Evolutionary conservation across 176 grass and related monocot species (phyloP), one percentile per base, ranked within the genome.

Genomic region (Tillandsia fasciculata): DNA sequence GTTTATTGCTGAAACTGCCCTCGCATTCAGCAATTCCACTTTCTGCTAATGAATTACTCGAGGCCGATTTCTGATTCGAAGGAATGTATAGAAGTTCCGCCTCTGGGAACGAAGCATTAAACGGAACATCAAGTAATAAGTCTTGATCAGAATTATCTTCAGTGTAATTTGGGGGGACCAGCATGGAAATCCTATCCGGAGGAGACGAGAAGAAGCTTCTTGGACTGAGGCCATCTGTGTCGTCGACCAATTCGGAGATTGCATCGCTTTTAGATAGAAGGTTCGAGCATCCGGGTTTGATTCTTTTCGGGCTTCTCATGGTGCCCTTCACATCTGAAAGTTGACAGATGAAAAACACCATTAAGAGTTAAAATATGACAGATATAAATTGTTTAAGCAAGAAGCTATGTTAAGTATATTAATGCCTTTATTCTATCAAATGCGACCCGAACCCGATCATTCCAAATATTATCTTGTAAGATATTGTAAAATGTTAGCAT

Each of bases 71-170:
- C 67, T 80, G 50, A 51, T 86, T 84, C 63, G 63, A 86, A 78
- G 83, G 83, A 59, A 77, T 77, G 50, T 70, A 82, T 29, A 96
- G 83, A 77, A 96, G 84, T 20, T 91, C 88, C 51, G 92, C 82
- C 74, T 96, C 92, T 52, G 80, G 56, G n/a, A 83, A 87, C 13
- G 79, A 77, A 66, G 82, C 87, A 76, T 83, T 92, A 53, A 64
- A 76, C 74, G 89, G 89, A 68, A 97, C 72, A 27, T 89, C 79
- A 26, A 92, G 74, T 66, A 97, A 72, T 74, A 97, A 77, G 49
- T 90, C 89, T 74, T 97, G 86, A 85, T 92, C 88, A 53, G 77
- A 90, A 70, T 70, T 70, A 8, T 83, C 73, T 12, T 85, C 74
- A 8, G 59, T 70, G 54, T 84, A 85, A 52, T 83, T 65, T 9